A percentile compares a stretch with the other conserved stretches of the same genome.
Evolutionary conservation across 371 early-diverging fungal genomes (phyloP).

Genomic region (Mortierella sp.): DNA sequence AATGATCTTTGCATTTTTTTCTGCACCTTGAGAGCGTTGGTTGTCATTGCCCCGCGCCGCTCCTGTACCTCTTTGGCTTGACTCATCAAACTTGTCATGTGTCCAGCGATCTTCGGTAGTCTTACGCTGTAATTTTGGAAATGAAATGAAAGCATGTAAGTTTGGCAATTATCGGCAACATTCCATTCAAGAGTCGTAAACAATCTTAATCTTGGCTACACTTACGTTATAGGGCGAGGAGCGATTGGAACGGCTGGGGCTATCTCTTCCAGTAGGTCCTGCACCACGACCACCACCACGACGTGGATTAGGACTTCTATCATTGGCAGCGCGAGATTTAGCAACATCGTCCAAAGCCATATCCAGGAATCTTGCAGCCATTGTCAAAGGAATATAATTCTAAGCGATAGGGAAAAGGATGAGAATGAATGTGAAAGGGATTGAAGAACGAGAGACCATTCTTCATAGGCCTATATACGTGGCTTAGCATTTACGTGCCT

Average conservation of each 20-base stretch:
- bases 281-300: slow-evolving; percentile 42
- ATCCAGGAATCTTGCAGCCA: slow-evolving; percentile 56
- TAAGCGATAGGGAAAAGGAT: background rate
- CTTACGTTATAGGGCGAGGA: slow-evolving; percentile 45
- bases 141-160: background rate
- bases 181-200: background rate
- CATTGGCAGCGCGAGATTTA: slow-evolving; percentile 41
- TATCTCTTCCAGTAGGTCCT: slow-evolving; percentile 39
- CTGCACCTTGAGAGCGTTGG: slow-evolving; percentile 6
- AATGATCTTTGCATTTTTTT: slow-evolving; percentile 42
- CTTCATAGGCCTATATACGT: background rate
- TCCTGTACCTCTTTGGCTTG: slow-evolving; percentile 12
- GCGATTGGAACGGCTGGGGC: slow-evolving; percentile 45
- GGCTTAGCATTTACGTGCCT: background rate
- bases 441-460: background rate
- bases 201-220: background rate
- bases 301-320: slow-evolving; percentile 30
- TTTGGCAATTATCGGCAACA: background rate
- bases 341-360: slow-evolving; percentile 55
- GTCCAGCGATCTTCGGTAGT: slow-evolving; percentile 48
- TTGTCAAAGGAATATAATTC: slow-evolving; percentile 3
- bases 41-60: slow-evolving; percentile 12
- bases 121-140: slow-evolving; percentile 18
- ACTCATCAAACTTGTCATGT: slow-evolving; percentile 51
- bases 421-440: background rate